phyloP scores from a whole-genome alignment of 345 rosid genomes.

The Viola odorata region DNA sequence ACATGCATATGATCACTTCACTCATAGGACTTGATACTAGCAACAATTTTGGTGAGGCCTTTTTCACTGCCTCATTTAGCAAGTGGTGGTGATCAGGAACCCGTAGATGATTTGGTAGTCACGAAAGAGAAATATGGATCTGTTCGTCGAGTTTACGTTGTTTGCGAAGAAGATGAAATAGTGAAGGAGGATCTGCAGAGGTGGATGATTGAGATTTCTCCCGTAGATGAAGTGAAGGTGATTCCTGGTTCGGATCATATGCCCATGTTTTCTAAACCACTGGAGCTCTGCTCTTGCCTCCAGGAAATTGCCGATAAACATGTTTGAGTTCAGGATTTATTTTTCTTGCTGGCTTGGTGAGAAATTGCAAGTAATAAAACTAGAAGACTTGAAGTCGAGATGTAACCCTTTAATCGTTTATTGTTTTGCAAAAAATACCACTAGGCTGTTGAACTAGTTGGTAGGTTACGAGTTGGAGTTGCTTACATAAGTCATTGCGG shows the following conservation, averaged over 20 bases:
- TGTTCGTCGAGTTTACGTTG: slow-evolving; percentile 14
- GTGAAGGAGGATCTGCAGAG: slow-evolving; percentile 14
- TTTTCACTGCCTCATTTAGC: neutral
- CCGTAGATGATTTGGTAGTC: neutral
- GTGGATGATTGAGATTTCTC: slow-evolving; percentile 25
- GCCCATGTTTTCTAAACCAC: slow-evolving; percentile 41
- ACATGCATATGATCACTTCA: neutral
- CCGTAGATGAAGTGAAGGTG: slow-evolving; percentile 20
- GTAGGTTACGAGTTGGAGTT: no score
- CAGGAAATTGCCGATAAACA: slow-evolving; percentile 12
- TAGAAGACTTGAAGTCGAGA: no score
- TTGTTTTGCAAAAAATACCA: no score
- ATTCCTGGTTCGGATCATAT: slow-evolving; percentile 31
- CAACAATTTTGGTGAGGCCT: neutral
- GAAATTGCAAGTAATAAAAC: no score
- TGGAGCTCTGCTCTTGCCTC: slow-evolving; percentile 18
- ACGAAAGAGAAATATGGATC: slow-evolving; percentile 6
- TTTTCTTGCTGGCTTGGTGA: no score
- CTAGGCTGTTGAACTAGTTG: no score
- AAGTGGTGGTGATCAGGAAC: neutral
- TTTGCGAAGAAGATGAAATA: slow-evolving; percentile 24
- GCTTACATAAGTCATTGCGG: no score
- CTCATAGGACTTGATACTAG: slow-evolving; percentile 1
- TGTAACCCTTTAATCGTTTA: no score
- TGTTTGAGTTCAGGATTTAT: no score